phyloP scores from a whole-genome alignment of 805 yeast genomes.

The Candida chauliodis region DNA sequence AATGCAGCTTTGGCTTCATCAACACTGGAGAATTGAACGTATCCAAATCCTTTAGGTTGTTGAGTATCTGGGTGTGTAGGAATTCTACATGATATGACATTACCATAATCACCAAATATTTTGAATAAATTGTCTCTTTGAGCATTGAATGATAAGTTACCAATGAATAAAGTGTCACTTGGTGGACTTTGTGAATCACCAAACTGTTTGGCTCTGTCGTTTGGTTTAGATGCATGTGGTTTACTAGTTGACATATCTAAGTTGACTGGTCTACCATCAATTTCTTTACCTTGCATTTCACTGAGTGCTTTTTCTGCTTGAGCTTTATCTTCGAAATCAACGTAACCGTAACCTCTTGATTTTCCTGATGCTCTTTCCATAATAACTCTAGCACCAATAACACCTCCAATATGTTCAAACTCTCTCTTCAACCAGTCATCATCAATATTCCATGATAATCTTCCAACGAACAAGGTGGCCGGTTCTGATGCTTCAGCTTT shows the following conservation, averaged over 20 bases:
- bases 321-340: constrained; percentile 77
- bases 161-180: constrained; percentile 92
- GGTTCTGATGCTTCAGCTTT: constrained; percentile 52
- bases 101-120: constrained; percentile 74
- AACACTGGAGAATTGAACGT: constrained; percentile 82
- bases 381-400: constrained; percentile 84
- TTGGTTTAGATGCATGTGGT: constrained; percentile 52
- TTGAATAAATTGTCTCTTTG: constrained; percentile 75
- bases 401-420: constrained; percentile 81
- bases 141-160: constrained; percentile 91
- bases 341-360: constrained; percentile 97
- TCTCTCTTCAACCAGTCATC: constrained; percentile 90
- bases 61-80: constrained; percentile 99
- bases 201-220: constrained; percentile 81
- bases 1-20: constrained; percentile 91
- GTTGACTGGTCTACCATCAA: constrained; percentile 96
- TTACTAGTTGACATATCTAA: constrained; percentile 86
- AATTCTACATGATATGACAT: constrained; percentile 82
- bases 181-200: constrained; percentile 93
- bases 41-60: constrained; percentile 98
- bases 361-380: constrained; percentile 88
- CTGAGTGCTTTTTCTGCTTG: constrained; percentile 83
- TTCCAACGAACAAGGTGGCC: constrained; percentile 91
- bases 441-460: constrained; percentile 95
- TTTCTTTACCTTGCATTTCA: constrained; percentile 87